Evolutionary conservation across 345 rosid species (phyloP), one percentile per base, ranked within the genome.

Genomic region (Eucalyptus brandiana): DNA sequence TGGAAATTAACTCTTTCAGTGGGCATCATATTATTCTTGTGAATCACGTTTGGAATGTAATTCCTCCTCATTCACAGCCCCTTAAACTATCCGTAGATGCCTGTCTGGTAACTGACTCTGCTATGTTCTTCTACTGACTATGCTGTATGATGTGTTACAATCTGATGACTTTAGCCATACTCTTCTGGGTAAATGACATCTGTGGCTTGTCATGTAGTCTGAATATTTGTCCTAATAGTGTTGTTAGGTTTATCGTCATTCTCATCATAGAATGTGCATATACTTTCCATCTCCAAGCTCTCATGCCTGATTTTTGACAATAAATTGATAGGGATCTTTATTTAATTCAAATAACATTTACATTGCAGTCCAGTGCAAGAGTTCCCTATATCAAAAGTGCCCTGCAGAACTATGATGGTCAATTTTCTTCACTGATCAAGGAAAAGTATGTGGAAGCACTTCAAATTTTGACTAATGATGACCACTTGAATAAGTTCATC

Each of bases 311-410:
- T 40, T 76, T 76, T 12, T 76, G 47, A 21, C 9, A 76, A 40
- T 40, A 76, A 72, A 37, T 40, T 4, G 30, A 76, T 76, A 40
- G 30, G 28, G 47, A 40, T 76, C 85, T 76, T 40, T 76, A 12
- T 30, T 87, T 42, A 87, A 87, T 72, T 87, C 8, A 9, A 12
- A 48, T 44, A 50, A 83, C 72, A 89, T 13, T 90, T 90, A 86
- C 92, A 56, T 89, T 93, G 93, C 96, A 98, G 99, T 97, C 99
- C 90, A 92, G 95, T 89, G 92, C 95, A 90, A 96, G 99, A 93
- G 94, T 97, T 90, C 99, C 99, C 45, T 95, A 92, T 92, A 95
- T 98, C 89, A 95, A 90, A 93, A 94, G 93, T 92, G 95, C 97
- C 91, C 91, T 98, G 87, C 93, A 93, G 88, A 95, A 90, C 58